Evolutionary conservation across 83 land plant genomes (phyloP), one percentile per base, ranked within the genome.

Genomic region (Thuja plicata): DNA sequence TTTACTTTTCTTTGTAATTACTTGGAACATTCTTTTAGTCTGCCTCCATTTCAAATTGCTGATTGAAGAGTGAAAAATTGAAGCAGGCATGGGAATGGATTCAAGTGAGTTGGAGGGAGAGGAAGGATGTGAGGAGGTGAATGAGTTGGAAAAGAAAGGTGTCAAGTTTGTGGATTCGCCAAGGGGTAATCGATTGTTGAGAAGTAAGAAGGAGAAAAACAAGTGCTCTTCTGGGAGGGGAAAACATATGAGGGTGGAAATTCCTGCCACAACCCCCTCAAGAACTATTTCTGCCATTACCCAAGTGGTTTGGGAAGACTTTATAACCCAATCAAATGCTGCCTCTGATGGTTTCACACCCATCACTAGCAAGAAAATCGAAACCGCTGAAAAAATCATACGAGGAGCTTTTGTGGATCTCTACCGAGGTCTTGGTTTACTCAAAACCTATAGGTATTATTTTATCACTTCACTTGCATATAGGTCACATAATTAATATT

Each of bases 361-460:
- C 34, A 86, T 94, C 70, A 93, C 82, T 41, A 40, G 88, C 80
- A 94, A 92, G 92, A 95, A 92, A 89, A 82, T 95, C 27, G 91
- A 93, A 80, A 87, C 88, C 66, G 97, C 97, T 5, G 95, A 95
- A 78, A 95, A 95, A 91, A 93, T 94, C 92, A 95, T 95, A 35
- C 66, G 96, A 70, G 89, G 90, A 0, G 95, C 96, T 3, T 93
- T 91, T 86, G 94, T 95, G 19, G 95, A 95, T 88, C 95, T 95
- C 62, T 95, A 95, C 79, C 88, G 86, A 78, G 96, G 94, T 32
- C 96, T 95, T 40, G 92, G 93, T 27, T 87, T 94, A 11, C 92
- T 95, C 21, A 95, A 92, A 91, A 95, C 94, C 37, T 95, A 94
- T 92, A 95, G 96, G 96, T 94, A 32, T 54, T 54, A 54, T 54